Conservation (phyloP, 805 yeast genomes). For the Wickerhamomyces bisporus region DNA sequence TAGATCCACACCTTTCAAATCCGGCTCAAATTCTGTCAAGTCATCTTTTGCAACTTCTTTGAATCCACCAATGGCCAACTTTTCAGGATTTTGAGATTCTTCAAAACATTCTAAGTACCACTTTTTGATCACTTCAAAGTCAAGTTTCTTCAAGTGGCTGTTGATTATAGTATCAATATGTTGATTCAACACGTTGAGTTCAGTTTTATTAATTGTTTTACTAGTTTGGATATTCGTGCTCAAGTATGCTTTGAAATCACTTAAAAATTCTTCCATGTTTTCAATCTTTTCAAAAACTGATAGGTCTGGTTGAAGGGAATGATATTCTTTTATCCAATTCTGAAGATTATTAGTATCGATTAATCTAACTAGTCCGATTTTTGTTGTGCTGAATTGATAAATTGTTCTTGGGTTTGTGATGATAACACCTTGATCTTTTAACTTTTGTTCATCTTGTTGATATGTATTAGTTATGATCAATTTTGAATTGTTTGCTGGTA, state of each 20-base stretch:
- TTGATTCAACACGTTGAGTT: no score
- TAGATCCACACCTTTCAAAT: no score
- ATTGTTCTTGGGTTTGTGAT: neutral
- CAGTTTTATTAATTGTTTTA: neutral
- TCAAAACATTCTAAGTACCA: neutral
- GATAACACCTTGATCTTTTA: neutral
- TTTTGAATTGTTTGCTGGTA: neutral
- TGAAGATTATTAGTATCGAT: neutral
- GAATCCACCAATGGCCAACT: no score
- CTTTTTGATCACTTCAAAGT: neutral
- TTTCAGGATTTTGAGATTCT: neutral
- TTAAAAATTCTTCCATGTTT: neutral
- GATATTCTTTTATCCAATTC: neutral
- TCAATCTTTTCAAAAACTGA: neutral
- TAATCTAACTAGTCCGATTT: neutral
- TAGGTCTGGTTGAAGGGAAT: neutral
- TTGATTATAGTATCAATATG: no score
- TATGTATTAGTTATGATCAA: no score
- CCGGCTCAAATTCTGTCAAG: neutral
- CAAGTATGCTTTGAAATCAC: neutral
- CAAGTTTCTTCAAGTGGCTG: slow-evolving; percentile 5
- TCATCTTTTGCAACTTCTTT: no score
- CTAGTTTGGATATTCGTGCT: no score
- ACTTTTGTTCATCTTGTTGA: neutral
- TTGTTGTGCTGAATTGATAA: neutral